Evolutionary conservation across 805 yeast genomes (phyloP), one percentile per base, ranked within the genome.

Genomic region (Saturnispora kantuleensis): DNA sequence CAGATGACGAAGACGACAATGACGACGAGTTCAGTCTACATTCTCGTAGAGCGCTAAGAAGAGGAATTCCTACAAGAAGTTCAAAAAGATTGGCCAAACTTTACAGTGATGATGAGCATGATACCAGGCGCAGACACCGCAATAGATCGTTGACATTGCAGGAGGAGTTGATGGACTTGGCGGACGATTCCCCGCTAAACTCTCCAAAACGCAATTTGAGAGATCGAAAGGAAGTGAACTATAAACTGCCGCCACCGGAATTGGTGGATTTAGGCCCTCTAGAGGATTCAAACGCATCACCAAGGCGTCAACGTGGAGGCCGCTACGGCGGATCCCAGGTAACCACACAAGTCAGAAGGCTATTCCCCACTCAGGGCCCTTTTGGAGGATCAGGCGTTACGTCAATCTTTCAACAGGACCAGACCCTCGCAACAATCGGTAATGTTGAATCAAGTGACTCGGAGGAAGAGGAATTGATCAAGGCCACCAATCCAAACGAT

Each of bases 351-450:
- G 59, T 83, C 35, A 73, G 88, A 56, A 73, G 95, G 35, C 65
- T 93, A 33, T 89, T 84, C 56, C 95, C 96, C 6, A 90, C 96
- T 0, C 87, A 88, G 12, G 98, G 98, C 0, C 98, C 98, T 1
- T 90, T 90, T 69, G 98, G 98, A 28, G 98, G 98, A 17, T 81
- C 90, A 49, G 97, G 90, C 58, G 95, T 87, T 1, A 74, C 80
- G 7, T 82, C 96, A 0, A 66, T 90, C 29, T 87, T 88, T 62
- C 57, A 56, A 31, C 89, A 93, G 5, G 58, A 52, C 45, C 13
- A 21, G 6, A 53, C 75, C 9, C 47, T 63, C 30, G 58, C 67
- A 41, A 62, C 66, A 5, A 51, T 61, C n/a, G 65, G 63, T 29
- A 63, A 58, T 48, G 59, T 52, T 9, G 76, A 67, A 40, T 65